phyloP scores from a whole-genome alignment of 2,329 filamentous ascomycete genomes.

The Monosporascus sp. region DNA sequence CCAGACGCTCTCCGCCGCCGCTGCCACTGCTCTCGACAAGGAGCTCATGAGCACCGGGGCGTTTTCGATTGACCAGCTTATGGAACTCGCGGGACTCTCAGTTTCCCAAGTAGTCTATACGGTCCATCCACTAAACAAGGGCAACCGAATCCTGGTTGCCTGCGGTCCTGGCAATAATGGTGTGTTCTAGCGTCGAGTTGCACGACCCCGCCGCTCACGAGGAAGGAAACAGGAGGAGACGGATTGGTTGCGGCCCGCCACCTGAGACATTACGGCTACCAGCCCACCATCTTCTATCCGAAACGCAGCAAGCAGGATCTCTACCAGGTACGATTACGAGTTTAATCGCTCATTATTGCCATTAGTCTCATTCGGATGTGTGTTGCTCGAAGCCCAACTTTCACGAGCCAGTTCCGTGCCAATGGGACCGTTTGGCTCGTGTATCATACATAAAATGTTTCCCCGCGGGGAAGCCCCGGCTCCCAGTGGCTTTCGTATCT shows the following conservation, averaged over 20 bases:
- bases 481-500: not conserved
- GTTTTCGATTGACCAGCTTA: conserved; percentile 92
- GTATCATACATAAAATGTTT: not conserved
- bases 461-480: too few species aligned
- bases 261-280: conserved; percentile 86
- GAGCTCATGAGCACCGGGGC: conserved; percentile 87
- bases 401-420: too few species aligned
- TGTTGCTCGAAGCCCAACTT: too few species aligned
- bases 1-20: conserved; percentile 80
- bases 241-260: conserved; percentile 92
- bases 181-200: conserved; percentile 20
- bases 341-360: too few species aligned
- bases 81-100: conserved; percentile 91
- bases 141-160: conserved; percentile 74
- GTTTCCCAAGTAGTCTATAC: conserved; percentile 93
- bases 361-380: too few species aligned
- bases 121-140: conserved; percentile 69
- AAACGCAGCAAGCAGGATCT: conserved; percentile 88
- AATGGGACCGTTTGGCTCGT: not conserved
- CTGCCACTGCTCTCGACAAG: conserved; percentile 81
- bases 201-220: not conserved
- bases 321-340: conserved; percentile 58
- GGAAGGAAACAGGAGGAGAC: conserved; percentile 65
- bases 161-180: conserved; percentile 80
- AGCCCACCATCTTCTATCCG: conserved; percentile 84